Conservation (phyloP, 495 filamentous ascomycete genomes). For the Annulohypoxylon stygium region DNA sequence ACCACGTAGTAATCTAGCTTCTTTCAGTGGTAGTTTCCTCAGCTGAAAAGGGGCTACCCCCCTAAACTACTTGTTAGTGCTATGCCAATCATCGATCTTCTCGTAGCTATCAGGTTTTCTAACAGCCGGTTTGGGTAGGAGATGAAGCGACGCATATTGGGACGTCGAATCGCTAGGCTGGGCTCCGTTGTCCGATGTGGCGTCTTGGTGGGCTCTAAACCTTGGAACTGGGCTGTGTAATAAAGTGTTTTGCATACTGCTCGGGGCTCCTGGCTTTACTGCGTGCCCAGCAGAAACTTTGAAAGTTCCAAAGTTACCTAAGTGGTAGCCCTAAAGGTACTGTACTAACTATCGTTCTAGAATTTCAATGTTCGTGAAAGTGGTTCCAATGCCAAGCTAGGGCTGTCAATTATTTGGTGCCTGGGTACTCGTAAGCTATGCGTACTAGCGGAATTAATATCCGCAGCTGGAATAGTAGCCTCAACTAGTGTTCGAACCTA, state of each 20-base stretch:
- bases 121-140: constrained; percentile 1
- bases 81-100: constrained; percentile 23
- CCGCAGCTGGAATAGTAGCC: constrained; percentile 37
- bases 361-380: constrained; percentile 14
- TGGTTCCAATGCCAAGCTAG: constrained; percentile 12
- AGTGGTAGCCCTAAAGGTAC: not conserved
- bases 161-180: constrained; percentile 4
- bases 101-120: constrained; percentile 7
- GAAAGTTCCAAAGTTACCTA: too few species aligned
- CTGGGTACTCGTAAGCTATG: constrained; percentile 21
- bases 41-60: constrained; percentile 33
- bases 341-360: not conserved
- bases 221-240: constrained; percentile 2
- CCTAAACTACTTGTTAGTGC: constrained; percentile 21
- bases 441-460: constrained; percentile 37
- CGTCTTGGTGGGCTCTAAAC: constrained; percentile 7
- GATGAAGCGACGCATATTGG: constrained; percentile 9
- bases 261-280: not conserved
- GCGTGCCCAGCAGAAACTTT: too few species aligned
- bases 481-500: constrained; percentile 16
- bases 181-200: constrained; percentile 10
- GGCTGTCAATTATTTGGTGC: not conserved
- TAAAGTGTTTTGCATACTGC: constrained; percentile 7
- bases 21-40: constrained; percentile 27
- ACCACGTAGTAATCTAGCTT: constrained; percentile 12